A percentile compares a stretch with the other conserved stretches of the same genome.
Evolutionary conservation across 768 basidiomycete species (phyloP).

Genomic region (Suillus alpinus): DNA sequence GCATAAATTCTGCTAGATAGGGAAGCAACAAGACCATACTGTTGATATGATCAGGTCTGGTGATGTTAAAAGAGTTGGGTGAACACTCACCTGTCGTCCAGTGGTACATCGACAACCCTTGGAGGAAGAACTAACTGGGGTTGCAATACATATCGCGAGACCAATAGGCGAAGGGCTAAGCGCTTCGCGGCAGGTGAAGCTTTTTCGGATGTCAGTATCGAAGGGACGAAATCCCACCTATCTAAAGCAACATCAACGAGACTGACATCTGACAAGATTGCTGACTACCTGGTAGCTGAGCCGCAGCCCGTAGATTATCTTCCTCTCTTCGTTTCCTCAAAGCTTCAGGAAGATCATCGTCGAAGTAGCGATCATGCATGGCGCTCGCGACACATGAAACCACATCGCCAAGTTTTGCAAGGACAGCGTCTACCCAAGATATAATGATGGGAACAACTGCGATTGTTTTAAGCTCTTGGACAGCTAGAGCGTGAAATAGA

Average conservation of each 20-base stretch:
- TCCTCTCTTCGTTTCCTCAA: slow-evolving; percentile 44
- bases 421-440: slow-evolving; percentile 65
- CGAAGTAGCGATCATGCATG: slow-evolving; percentile 9
- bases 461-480: slow-evolving; percentile 24
- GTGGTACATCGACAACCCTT: background rate
- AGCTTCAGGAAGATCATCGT: slow-evolving; percentile 22
- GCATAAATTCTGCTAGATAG: slow-evolving; percentile 1
- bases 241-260: slow-evolving; percentile 36
- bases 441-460: slow-evolving; percentile 35
- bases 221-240: slow-evolving; percentile 47
- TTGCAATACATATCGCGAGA: slow-evolving; percentile 53
- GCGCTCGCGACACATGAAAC: slow-evolving; percentile 30
- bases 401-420: slow-evolving; percentile 50
- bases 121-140: slow-evolving; percentile 34
- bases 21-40: background rate
- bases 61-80: background rate
- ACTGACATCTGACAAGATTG: background rate
- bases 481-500: slow-evolving; percentile 44
- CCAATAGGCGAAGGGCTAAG: slow-evolving; percentile 52
- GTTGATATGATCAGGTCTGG: background rate
- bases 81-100: background rate
- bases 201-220: slow-evolving; percentile 43
- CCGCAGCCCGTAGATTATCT: slow-evolving; percentile 54
- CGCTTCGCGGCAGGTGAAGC: slow-evolving; percentile 62
- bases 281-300: slow-evolving; percentile 62